Base-by-base conservation (phyloP, 768 basidiomycete genomes). In the Galerina marginata region DNA sequence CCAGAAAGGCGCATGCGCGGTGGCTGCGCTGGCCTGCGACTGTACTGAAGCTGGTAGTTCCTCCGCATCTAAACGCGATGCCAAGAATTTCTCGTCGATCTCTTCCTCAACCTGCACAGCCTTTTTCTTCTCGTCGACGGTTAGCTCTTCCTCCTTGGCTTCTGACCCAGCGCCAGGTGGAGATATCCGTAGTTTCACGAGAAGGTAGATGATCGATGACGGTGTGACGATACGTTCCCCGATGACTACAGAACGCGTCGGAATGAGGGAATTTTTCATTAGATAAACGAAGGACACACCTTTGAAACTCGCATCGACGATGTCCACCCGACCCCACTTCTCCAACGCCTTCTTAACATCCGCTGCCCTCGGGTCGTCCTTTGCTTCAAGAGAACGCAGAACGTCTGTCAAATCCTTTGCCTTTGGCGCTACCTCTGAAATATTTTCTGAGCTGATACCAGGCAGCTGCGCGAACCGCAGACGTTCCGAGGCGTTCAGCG, bases 1-100 rank as follows among this genome's bases (percentile, higher is more conserved):
- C 95, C 95, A 99, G 69, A 85, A 83, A 4, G 96, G 96, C 6
- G 96, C 93, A 71, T 99, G 96, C n/a, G 91, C 95, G 59, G 78
- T 87, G 26, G 36, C 44, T 26, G 82, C 86, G 53, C 77, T 77
- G 9, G 76, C 65, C 51, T 73, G 29, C 29, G 29, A 33, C 29
- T 33, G 29, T 33, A 33, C 64, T n/a, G 69, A 69, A n/a, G 78
- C 73, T 0, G 73, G 67, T 16, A 87, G 63, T 52, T 89, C 87
- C 65, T 93, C 92, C 0, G 82, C 79, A 4, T 90, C 88, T 36
- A 81, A 81, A 20, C 86, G 80, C 36, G 83, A 81, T 16, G 74
- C 76, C 47, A 96, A 78, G 74, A 95, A 93, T 61, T 86, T 82
- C 48, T 89, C 82, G 52, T 93, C 90, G 59, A 83, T 84, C 61